Evolutionary conservation across 441 rosid species (phyloP), one percentile per base, ranked within the genome.

Genomic region (Hura crepitans): DNA sequence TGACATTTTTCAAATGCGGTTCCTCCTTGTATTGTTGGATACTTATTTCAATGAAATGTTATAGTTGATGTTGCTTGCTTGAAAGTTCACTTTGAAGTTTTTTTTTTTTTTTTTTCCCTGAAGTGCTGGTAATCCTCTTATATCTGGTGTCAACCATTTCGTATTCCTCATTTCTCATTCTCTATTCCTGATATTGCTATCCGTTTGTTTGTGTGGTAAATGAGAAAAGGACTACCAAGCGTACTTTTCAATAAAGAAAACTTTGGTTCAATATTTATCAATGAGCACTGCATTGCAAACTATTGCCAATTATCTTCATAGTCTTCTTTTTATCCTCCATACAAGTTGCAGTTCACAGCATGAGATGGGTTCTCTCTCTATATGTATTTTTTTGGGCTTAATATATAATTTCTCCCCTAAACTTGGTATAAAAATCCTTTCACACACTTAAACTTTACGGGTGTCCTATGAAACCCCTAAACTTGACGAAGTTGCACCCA

Each of bases 231-330:
- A 17, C 7, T 54, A 4, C 33, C 13, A 23, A 27, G 13, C 25
- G 59, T 55, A 11, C n/a, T 61, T 55, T n/a, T 18, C 31, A 37
- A 42, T 13, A 22, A 18, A 42, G 10, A 42, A 58, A 50, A 5
- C 56, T 58, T 70, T 60, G 57, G 58, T 58, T 65, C 28, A 37
- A 6, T 57, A 18, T 23, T 65, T 57, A 8, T 42, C 30, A n/a
- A 57, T 66, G 20, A 13, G 23, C 22, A 20, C 10, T 18, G 8
- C 57, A 49, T 27, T 13, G 45, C 11, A 50, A 66, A 20, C 9
- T 64, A 35, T 49, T 31, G 9, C 15, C 14, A 25, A 15, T 51
- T 31, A 13, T 35, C 59, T 65, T 65, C 14, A 50, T 45, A 50
- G 33, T n/a, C n/a, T n/a, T n/a, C n/a, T n/a, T n/a, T n/a, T n/a